Conservation (phyloP, 2,329 filamentous ascomycete genomes). For the Ustilaginoidea virens region DNA sequence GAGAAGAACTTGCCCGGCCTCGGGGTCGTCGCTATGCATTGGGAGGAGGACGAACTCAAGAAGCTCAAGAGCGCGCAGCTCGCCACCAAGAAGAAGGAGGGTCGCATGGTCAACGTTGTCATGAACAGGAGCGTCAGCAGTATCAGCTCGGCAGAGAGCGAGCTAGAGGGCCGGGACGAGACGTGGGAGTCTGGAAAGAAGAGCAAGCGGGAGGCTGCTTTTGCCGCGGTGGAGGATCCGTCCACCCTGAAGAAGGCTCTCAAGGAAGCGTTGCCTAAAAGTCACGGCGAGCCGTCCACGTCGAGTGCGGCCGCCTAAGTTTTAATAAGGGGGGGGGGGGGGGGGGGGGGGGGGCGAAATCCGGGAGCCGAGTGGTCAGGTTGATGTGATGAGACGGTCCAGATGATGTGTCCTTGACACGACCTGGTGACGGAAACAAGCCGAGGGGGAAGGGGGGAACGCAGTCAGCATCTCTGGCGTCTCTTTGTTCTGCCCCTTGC, state of each 20-base stretch:
- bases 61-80: conserved; percentile 65
- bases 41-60: conserved; percentile 59
- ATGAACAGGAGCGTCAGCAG: conserved; percentile 38
- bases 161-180: conserved; percentile 29
- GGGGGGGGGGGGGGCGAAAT: too few species aligned
- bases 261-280: conserved; percentile 12
- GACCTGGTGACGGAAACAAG: too few species aligned
- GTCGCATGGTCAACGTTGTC: conserved; percentile 35
- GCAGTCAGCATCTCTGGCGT: too few species aligned
- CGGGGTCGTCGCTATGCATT: conserved; percentile 58
- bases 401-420: too few species aligned
- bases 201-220: conserved; percentile 37
- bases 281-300: conserved; percentile 5
- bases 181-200: conserved; percentile 23
- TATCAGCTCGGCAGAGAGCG: conserved; percentile 37
- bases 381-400: too few species aligned
- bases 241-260: conserved; percentile 23
- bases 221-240: conserved; percentile 36
- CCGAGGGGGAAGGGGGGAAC: too few species aligned
- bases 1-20: conserved; percentile 62
- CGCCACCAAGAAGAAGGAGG: conserved; percentile 53
- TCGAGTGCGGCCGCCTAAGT: too few species aligned
- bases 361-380: too few species aligned
- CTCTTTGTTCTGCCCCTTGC: too few species aligned
- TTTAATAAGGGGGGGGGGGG: too few species aligned